A percentile compares a stretch with the other conserved stretches of the same genome.
These are phyloP conservation scores for Hyphopichia burtonii DNA, from an alignment of 1,139 yeast species.

Conservation along the genomic window DNA sequence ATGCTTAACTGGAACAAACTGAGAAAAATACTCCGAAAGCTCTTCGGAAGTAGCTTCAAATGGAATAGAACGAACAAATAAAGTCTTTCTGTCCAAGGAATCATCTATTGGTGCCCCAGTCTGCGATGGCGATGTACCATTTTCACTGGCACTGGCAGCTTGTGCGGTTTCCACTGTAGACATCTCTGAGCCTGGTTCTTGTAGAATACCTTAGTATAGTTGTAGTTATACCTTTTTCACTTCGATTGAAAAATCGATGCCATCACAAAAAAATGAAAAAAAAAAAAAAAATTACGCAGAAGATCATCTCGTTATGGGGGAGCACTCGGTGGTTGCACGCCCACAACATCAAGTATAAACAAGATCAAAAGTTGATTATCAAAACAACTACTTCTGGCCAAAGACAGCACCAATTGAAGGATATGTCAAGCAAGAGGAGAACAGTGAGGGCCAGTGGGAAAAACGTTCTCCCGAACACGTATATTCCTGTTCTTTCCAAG, in stretches of 20 bases:
- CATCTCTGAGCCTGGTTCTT: constrained; percentile 4
- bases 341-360: neutral
- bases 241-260: neutral
- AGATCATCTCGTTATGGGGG: constrained; percentile 3
- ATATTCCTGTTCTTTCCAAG: constrained; percentile 33
- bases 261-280: neutral
- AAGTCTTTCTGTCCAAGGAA: constrained; percentile 57
- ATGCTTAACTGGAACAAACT: constrained; percentile 92
- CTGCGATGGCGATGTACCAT: neutral
- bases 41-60: constrained; percentile 77
- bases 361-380: no score
- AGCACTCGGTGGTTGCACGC: neutral
- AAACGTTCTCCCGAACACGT: constrained; percentile 40
- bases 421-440: neutral
- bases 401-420: no score
- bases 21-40: constrained; percentile 79
- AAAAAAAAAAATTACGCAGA: constrained; percentile 7
- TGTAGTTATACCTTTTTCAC: no score
- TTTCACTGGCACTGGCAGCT: neutral
- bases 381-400: no score
- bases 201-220: neutral
- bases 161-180: constrained; percentile 7
- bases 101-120: constrained; percentile 21
- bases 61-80: constrained; percentile 85
- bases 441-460: constrained; percentile 5